A percentile compares a stretch with the other conserved stretches of the same genome.
Evolutionary conservation across 345 rosid genomes (phyloP).

Genomic region (Bretschneidera sinensis): DNA sequence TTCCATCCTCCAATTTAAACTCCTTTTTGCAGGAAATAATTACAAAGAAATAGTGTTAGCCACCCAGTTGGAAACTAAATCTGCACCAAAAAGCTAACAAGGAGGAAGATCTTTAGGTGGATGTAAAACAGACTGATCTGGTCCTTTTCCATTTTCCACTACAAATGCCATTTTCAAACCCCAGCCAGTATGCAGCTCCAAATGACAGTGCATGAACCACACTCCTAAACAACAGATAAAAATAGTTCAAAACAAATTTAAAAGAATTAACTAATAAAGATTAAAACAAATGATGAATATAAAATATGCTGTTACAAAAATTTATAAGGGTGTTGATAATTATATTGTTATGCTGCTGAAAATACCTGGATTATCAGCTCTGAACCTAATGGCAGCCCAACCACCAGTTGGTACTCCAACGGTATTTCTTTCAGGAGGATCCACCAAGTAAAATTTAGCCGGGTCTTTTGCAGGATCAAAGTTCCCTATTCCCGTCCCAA

Average conservation of each 20-base stretch:
- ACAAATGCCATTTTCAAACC: slow-evolving; percentile 43
- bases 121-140: slow-evolving; percentile 29
- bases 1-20: not conserved
- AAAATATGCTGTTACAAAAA: too few relatives aligned
- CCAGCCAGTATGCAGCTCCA: slow-evolving; percentile 58
- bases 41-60: too few relatives aligned
- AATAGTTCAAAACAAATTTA: too few relatives aligned
- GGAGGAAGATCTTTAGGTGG: slow-evolving; percentile 52
- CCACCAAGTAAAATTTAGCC: slow-evolving; percentile 50
- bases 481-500: slow-evolving; percentile 59
- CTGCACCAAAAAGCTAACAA: slow-evolving; percentile 26
- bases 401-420: slow-evolving; percentile 77
- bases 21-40: too few relatives aligned
- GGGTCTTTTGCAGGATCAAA: slow-evolving; percentile 39
- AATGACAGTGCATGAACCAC: too few relatives aligned
- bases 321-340: too few relatives aligned
- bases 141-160: slow-evolving; percentile 40
- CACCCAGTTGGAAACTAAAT: too few relatives aligned
- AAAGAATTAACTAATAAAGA: too few relatives aligned
- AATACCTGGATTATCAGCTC: slow-evolving; percentile 75
- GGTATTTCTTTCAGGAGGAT: slow-evolving; percentile 76
- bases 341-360: not conserved
- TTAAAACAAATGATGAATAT: too few relatives aligned
- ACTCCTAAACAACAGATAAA: slow-evolving; percentile 29
- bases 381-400: slow-evolving; percentile 68